Evolutionary conservation across 805 yeast species (phyloP), one percentile per base, ranked within the genome.

Genomic region (Candida sakaeoensis): DNA sequence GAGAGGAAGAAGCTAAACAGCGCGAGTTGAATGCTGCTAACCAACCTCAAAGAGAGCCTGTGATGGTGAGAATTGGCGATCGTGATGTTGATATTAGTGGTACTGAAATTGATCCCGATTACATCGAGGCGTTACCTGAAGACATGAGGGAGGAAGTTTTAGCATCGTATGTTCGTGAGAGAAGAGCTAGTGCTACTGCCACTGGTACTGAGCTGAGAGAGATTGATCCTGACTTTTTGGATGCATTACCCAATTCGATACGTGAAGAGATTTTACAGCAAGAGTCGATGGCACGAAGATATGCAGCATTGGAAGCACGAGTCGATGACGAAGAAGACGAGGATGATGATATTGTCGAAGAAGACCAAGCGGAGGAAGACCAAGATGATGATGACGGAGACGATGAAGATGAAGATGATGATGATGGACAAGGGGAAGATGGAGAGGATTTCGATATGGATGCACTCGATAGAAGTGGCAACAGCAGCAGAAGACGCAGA

Each of bases 141-240:
- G 93, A 86, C 39, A 85, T 90, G 85, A 70, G 96, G 36, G 95
- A 88, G 46, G 96, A 90, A 53, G 97, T 89, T 0, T 80, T 86
- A 54, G 78, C 90, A 0, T 91, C 88, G 46, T 95, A 89, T 53
- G 67, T 88, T 5, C 67, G 89, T 30, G 93, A 86, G 49, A 68
- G 90, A 43, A 70, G 93, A 44, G 82, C 72, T 70, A 32, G 77
- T 68, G 64, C 85, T 46, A 45, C 74, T 1, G 55, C 63, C 10
- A 30, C 63, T 45, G 55, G 78, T 1, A 55, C 61, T 1, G 64
- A 71, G 10, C 66, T 76, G 2, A 66, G 86, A 21, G 95, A 85
- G 49, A 75, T 86, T 39, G 95, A 82, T 48, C 82, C 88, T 0
- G 88, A 81, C 30, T 89, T 88, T 57, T 67, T 89, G 45, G 80